Base-by-base conservation (phyloP, 371 early-diverging fungal species). In the Blastocladiella emersonii region DNA sequence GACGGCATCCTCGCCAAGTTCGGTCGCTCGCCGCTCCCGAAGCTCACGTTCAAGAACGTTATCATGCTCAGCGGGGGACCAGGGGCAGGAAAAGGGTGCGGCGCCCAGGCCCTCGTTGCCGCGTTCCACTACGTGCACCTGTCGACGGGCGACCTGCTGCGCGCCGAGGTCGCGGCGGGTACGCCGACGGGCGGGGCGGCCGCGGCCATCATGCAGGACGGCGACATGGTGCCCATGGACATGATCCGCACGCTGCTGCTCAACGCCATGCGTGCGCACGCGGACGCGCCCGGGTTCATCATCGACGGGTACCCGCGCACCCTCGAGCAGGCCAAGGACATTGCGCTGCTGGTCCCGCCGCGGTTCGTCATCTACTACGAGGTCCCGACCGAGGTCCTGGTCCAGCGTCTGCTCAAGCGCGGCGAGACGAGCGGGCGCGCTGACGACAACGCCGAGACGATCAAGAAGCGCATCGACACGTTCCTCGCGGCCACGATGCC, bases 361-460 rank as follows among this genome's bases (percentile, higher is more conserved):
- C 64, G 64, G 10, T 64, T 70, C 34, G 78, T 76, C 25, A 65
- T 79, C 43, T 74, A 67, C 70, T 79, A 73, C 62, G 74, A 76
- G 43, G 70, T 67, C 4, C 65, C 76, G 2, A 36, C 61, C 12
- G 70, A 70, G 15, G 60, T 66, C 0, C 68, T 79, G 2, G 67
- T 65, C 19, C 27, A 64, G 39, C 67, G 80, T 32, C 64, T 81
- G 27, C 61, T 74, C 6, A 71, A 74, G 55, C 65, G 81, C 13
- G 78, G 77, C 19, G 68, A 76, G 64, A 75, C 74, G 3, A 67
- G 68, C 27, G 79, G 79, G 12, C 64, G 81, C 10, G 68, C 70
- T 21, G 81, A 81, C 65, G 81, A 81, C 61, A 78, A 74, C 61
- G 30, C 64, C 32, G 76, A 75, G 45, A 66, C 61, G 37, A 74